Evolutionary conservation across 2,329 filamentous ascomycete species (phyloP), one percentile per base, ranked within the genome.

Genomic region (Ambrosiella xylebori): DNA sequence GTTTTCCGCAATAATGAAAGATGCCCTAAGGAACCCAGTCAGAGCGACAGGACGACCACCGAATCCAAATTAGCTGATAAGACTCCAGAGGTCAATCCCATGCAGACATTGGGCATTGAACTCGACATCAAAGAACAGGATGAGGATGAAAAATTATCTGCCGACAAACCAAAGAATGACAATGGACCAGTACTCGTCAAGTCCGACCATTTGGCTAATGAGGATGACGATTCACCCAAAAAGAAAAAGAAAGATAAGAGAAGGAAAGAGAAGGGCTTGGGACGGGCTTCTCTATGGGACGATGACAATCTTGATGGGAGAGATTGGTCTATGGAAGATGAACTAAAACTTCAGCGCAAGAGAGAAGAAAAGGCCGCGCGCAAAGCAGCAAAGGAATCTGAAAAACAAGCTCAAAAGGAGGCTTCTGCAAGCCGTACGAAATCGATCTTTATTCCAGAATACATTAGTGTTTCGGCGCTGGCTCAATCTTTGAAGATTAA

Each of bases 391-490:
- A 61, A 61, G 40, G 59, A 61, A 35, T 56, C 59, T 13, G 52
- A 39, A 9, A 61, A 58, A 50, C 37, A 38, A 27, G 59, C 59
- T 4, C 52, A 57, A 13, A 44, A 54, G 3, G 59, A 60, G 35
- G 71, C 70, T 61, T 68, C 70, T 66, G 68, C 70, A 61, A 68
- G 67, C 54, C 66, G 70, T 64, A 54, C 79, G 63, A 66, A 68
- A 39, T 79, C 78, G 1, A 86, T 98, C 51, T 79, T 84, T 57
- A 73, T 98, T 19, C 94, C 94, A 0, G 88, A 96, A 66, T 95
- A 88, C 64, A 94, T 98, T 69, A 93, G 81, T 65, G 84, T 96
- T n/a, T 77, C 80, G 8, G 88, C 90, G 63, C 72, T 98, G 45
- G 88, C 89, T 3, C 76, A 81, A 61, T 80, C 86, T 3, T 74